phyloP scores from a whole-genome alignment of 257 asterid species.

The Ehretia macrophylla region DNA sequence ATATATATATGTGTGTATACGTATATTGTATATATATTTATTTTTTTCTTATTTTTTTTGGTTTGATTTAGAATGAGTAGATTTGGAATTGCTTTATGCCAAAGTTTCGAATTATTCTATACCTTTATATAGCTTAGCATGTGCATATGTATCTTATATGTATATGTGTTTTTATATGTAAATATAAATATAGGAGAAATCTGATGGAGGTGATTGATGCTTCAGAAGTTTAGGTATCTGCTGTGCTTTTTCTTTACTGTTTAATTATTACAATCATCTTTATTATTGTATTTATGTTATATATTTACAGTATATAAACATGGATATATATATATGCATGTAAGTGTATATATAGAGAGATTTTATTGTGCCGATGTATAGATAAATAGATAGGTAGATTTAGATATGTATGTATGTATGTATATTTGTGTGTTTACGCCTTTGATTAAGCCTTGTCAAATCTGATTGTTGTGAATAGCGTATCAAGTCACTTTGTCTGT shows the following conservation, averaged over 20 bases:
- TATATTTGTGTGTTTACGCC: no score
- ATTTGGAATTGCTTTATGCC: constrained; percentile 10
- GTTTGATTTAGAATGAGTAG: constrained; percentile 1
- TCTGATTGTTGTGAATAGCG: no score
- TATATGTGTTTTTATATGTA: background rate
- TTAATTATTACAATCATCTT: background rate
- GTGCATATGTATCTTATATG: background rate
- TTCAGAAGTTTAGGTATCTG: background rate
- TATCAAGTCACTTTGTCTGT: no score
- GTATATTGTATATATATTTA: background rate
- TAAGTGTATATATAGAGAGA: no score
- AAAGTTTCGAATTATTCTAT: constrained; percentile 18
- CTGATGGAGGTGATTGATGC: constrained; percentile 5
- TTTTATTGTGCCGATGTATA: no score
- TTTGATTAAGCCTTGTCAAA: no score
- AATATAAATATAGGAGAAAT: background rate
- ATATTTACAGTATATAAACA: no score
- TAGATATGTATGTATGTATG: no score
- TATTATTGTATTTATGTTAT: background rate
- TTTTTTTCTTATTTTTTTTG: constrained; percentile 11
- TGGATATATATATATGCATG: no score
- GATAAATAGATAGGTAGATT: no score
- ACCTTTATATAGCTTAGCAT: background rate
- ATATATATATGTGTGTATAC: no score
- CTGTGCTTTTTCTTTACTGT: background rate